Conservation (phyloP, 257 asterid species). For the Solanum gracilifrons region DNA sequence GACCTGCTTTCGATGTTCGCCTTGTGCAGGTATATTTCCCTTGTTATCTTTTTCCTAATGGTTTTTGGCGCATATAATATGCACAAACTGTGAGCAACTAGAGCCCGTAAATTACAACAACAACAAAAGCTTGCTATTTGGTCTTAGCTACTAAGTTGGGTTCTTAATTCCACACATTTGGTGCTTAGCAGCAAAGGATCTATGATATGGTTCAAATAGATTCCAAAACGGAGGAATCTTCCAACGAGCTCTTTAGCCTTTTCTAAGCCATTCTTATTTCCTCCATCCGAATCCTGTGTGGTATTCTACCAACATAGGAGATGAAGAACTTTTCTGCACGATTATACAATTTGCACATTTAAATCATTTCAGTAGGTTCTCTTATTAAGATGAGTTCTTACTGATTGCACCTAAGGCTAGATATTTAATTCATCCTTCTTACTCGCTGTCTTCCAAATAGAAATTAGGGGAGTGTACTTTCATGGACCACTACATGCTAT, state of each 20-base stretch:
- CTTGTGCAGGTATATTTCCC: constrained; percentile 30
- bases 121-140: neutral
- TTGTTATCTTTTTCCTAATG: neutral
- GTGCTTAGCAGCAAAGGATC: neutral
- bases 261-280: neutral
- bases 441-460: neutral
- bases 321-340: neutral
- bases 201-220: neutral
- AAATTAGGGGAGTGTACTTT: neutral
- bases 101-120: neutral
- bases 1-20: constrained; percentile 38
- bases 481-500: neutral
- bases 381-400: neutral
- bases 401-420: neutral
- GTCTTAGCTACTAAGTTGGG: neutral
- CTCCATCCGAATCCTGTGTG: neutral
- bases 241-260: neutral
- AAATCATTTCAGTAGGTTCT: neutral
- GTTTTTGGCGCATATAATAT: neutral
- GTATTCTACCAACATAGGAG: neutral
- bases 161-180: neutral
- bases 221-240: neutral
- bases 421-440: neutral
- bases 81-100: neutral
- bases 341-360: neutral